A percentile compares a stretch with the other conserved stretches of the same genome.
phyloP scores from a whole-genome alignment of 208 protist species.

The Borovskyia barvae region DNA sequence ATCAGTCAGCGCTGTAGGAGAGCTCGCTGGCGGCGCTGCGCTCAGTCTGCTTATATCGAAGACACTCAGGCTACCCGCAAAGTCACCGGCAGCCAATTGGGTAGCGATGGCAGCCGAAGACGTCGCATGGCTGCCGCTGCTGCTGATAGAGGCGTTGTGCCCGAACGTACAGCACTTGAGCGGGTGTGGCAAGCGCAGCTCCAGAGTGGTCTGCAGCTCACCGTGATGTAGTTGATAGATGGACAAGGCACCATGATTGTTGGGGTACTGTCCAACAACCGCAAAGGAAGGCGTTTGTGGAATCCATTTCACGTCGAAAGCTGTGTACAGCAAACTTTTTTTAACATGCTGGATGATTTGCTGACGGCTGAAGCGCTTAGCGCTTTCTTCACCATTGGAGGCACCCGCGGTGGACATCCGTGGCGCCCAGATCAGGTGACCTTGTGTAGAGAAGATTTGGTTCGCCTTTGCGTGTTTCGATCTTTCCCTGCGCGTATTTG shows the following conservation, averaged over 20 bases:
- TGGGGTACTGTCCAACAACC: conserved; percentile 85
- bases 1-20: conserved; percentile 27
- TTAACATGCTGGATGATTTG: conserved; percentile 92
- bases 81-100: conserved; percentile 78
- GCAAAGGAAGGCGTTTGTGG: conserved; percentile 78
- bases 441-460: too few species aligned
- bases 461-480: too few species aligned
- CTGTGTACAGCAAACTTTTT: conserved; percentile 89
- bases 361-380: conserved; percentile 63
- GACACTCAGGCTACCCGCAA: conserved; percentile 80
- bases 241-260: conserved; percentile 77
- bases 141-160: conserved; percentile 38
- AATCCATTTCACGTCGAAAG: conserved; percentile 91
- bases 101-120: not conserved
- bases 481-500: too few species aligned
- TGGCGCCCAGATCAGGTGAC: too few species aligned
- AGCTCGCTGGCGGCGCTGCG: not conserved
- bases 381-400: conserved; percentile 20
- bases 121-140: conserved; percentile 8
- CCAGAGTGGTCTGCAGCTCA: conserved; percentile 57
- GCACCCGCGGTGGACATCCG: too few species aligned
- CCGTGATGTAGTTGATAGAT: conserved; percentile 82
- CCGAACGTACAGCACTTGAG: conserved; percentile 93
- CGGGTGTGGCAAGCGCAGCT: conserved; percentile 54
- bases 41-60: conserved; percentile 73